Base-by-base conservation (phyloP, 495 filamentous ascomycete genomes). In the Oidiodendron maius region DNA sequence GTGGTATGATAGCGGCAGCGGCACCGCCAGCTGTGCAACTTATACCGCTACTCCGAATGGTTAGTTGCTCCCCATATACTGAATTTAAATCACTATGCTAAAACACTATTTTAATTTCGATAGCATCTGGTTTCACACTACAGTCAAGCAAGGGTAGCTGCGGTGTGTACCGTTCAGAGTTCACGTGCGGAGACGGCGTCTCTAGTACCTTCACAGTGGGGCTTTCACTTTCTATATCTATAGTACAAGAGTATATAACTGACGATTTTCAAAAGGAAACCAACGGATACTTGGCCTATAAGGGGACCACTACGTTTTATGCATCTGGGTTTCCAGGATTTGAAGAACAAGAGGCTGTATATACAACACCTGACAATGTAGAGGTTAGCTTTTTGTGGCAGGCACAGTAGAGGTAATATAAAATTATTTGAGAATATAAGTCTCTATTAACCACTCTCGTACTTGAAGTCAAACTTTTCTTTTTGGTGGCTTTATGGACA, bases 1-100 rank as follows among this genome's bases (percentile, higher is more conserved):
- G 5, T 88, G 84, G 84, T 88, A 80, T 55, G 67, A 68, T 1
- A 71, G 69, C 12, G 83, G 84, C 1, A n/a, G n/a, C n/a, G n/a
- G n/a, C n/a, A n/a, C n/a, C n/a, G n/a, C n/a, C n/a, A 84, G 81
- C 1, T 86, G 83, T 59, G 84, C 84, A 3, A 81, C 76, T 6
- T 86, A 80, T 64, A 78, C 70, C 4, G 70, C 76, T 1, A 64
- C 73, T 25, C 51, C 61, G 0, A 64, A 71, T 40, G 72, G 72
- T 74, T 10, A 25, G 17, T 32, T 23, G 18, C 18, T 30, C 23
- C 21, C 46, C 4, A 11, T 20, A 5, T 32, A 20, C 26, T 18
- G 20, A 3, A n/a, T 22, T 18, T 6, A 9, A 22, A 46, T 12
- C 23, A 3, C 23, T 13, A 15, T 62, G 56, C 23, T 53, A 40